phyloP scores from a whole-genome alignment of 2,329 filamentous ascomycete species.

The Trichophyton rubrum region DNA sequence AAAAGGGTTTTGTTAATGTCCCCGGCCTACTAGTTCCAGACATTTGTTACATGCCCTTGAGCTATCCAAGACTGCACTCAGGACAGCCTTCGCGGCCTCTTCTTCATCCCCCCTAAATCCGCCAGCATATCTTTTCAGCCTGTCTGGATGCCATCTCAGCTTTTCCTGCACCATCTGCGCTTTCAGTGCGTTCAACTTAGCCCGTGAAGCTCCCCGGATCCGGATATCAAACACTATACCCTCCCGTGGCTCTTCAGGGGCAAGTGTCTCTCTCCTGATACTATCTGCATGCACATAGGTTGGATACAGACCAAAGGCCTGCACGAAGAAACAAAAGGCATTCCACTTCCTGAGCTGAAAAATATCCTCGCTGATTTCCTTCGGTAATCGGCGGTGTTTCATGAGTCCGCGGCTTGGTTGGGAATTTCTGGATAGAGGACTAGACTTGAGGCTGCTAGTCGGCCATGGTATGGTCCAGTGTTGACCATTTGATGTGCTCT shows the following conservation, averaged over 20 bases:
- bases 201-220: background rate
- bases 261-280: background rate
- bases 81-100: slow-evolving; percentile 13
- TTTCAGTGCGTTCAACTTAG: slow-evolving; percentile 7
- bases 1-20: too few species aligned
- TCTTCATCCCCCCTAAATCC: slow-evolving; percentile 6
- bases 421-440: background rate
- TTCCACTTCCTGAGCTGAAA: slow-evolving; percentile 14
- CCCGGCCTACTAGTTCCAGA: background rate
- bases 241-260: background rate
- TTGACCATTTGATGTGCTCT: background rate
- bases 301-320: slow-evolving; percentile 8
- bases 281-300: background rate
- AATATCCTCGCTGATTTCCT: slow-evolving; percentile 1
- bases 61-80: slow-evolving; percentile 9
- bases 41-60: slow-evolving; percentile 8
- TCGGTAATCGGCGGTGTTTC: slow-evolving; percentile 4
- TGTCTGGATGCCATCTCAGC: slow-evolving; percentile 13
- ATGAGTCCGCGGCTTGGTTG: background rate
- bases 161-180: slow-evolving; percentile 12
- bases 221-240: slow-evolving; percentile 9
- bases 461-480: slow-evolving; percentile 6
- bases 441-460: slow-evolving; percentile 2
- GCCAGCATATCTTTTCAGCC: background rate
- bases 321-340: slow-evolving; percentile 12